Evolutionary conservation across 192 early-diverging fungal species (phyloP).

Genomic region (Geranomyces variabilis): DNA sequence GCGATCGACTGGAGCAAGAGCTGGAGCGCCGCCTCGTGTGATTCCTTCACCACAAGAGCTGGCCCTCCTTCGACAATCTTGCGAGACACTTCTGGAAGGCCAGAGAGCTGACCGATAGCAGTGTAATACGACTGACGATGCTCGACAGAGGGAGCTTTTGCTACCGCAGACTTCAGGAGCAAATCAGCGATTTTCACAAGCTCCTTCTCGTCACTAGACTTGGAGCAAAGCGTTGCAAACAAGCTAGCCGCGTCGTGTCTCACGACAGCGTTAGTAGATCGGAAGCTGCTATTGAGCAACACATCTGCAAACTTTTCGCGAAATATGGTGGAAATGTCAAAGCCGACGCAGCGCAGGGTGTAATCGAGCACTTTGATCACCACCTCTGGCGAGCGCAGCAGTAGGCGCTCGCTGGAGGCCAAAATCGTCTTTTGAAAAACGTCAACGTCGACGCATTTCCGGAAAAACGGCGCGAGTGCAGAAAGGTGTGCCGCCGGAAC

Average conservation of each 20-base stretch:
- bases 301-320: conserved; percentile 65
- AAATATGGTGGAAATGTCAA: conserved; percentile 65
- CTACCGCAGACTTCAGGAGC: conserved; percentile 56
- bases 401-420: conserved; percentile 70
- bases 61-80: conserved; percentile 66
- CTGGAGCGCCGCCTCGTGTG: conserved; percentile 68
- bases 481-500: conserved; percentile 42
- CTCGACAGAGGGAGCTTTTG: conserved; percentile 59
- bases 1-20: conserved; percentile 65
- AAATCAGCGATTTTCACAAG: conserved; percentile 64
- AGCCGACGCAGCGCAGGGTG: conserved; percentile 56
- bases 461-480: conserved; percentile 41
- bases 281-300: conserved; percentile 59
- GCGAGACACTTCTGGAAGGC: conserved; percentile 44
- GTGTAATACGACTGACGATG: conserved; percentile 69
- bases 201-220: conserved; percentile 50
- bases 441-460: not conserved
- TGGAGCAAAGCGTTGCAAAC: conserved; percentile 58
- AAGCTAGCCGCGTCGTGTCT: conserved; percentile 62
- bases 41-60: conserved; percentile 76
- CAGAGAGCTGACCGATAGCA: conserved; percentile 49
- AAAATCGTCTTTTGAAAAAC: conserved; percentile 52
- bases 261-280: conserved; percentile 65
- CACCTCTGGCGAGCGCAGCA: conserved; percentile 85
- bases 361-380: conserved; percentile 65